Conservation (phyloP, 306 rosid genomes). For the Cicer cuneatum region DNA sequence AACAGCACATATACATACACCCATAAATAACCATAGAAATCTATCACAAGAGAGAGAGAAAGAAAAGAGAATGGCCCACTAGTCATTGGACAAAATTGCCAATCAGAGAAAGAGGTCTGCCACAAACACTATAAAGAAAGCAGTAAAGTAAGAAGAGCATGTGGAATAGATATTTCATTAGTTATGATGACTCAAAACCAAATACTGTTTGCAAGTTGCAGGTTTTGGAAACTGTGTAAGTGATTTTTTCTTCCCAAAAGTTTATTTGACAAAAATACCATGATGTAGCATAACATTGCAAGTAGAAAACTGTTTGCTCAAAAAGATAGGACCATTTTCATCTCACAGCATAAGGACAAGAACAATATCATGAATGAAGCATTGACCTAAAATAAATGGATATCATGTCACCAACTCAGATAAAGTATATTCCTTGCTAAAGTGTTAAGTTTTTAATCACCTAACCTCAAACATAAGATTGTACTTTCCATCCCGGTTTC, state of each 20-base stretch:
- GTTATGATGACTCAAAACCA: constrained; percentile 2
- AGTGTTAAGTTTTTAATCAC: constrained; percentile 39
- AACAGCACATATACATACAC: constrained; percentile 23
- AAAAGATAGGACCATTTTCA: constrained; percentile 29
- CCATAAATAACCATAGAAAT: constrained; percentile 20
- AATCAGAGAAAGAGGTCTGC: constrained; percentile 12
- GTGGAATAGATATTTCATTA: background rate
- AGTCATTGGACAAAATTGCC: background rate
- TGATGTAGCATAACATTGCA: background rate
- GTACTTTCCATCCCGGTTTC: constrained; percentile 98
- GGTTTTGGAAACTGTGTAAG: background rate
- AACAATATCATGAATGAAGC: constrained; percentile 22
- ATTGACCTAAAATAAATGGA: constrained; percentile 34
- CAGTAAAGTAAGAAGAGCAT: constrained; percentile 7
- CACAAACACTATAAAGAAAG: constrained; percentile 6
- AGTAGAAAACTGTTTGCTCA: constrained; percentile 26
- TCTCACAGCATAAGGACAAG: constrained; percentile 13
- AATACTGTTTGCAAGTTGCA: background rate
- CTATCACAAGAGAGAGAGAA: background rate
- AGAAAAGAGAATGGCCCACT: background rate
- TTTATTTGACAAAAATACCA: constrained; percentile 5
- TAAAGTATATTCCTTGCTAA: constrained; percentile 13
- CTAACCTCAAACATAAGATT: constrained; percentile 99
- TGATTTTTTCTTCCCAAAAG: background rate
- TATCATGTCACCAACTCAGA: constrained; percentile 7